Percentiles rank a stretch among this genome's conserved stretches.
Evolutionary conservation across 495 filamentous ascomycete species (phyloP).

Genomic region (Cladorrhinum samala): DNA sequence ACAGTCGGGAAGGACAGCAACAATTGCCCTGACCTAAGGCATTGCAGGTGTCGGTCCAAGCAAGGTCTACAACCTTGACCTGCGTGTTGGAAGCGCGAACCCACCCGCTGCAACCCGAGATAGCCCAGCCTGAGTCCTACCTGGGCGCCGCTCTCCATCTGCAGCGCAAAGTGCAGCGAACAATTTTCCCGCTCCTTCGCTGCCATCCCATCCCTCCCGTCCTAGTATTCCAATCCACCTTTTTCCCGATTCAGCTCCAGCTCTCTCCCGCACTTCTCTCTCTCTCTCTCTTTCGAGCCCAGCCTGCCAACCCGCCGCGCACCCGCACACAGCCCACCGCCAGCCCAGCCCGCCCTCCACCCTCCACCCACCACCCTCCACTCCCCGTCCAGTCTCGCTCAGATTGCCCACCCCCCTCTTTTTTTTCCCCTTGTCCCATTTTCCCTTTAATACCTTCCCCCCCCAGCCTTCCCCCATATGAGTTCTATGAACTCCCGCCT

Average conservation of each 20-base stretch:
- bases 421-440: slow-evolving; percentile 10
- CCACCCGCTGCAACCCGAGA: slow-evolving; percentile 13
- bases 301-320: slow-evolving; percentile 9
- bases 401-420: slow-evolving; percentile 4
- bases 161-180: too few relatives aligned
- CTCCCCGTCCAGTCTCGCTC: not conserved
- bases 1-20: not conserved
- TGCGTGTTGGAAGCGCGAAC: slow-evolving; percentile 2
- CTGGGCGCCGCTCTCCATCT: too few relatives aligned
- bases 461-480: slow-evolving; percentile 40
- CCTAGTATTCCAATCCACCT: not conserved
- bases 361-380: slow-evolving; percentile 2
- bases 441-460: slow-evolving; percentile 21
- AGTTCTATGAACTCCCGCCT: slow-evolving; percentile 57
- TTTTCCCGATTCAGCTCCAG: slow-evolving; percentile 15
- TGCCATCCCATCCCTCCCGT: not conserved
- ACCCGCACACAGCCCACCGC: slow-evolving; percentile 19
- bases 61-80: too few relatives aligned
- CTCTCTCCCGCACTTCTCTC: not conserved
- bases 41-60: too few relatives aligned
- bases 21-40: not conserved
- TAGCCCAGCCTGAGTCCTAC: slow-evolving; percentile 15
- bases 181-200: slow-evolving; percentile 13
- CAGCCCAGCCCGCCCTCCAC: not conserved
- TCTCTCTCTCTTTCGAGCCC: slow-evolving; percentile 13